Evolutionary conservation across 164 flowering plant species (phyloP).

Genomic region (Cinnamomum chago): DNA sequence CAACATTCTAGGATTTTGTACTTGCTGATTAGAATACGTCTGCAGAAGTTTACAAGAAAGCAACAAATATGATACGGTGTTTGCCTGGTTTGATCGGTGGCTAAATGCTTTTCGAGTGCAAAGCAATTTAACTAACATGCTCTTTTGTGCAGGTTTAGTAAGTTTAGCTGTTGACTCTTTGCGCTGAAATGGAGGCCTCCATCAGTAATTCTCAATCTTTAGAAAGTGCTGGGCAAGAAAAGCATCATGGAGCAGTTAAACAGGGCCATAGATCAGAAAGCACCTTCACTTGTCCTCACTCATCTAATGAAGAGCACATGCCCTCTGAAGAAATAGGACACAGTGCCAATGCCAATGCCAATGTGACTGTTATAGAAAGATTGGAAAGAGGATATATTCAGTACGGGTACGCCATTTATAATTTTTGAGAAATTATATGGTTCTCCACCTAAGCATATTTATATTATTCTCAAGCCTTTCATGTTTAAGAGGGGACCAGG

Average conservation of each 20-base stretch:
- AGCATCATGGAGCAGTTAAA: slow-evolving; percentile 5
- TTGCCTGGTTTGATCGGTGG: slow-evolving; percentile 49
- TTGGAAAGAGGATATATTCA: slow-evolving; percentile 59
- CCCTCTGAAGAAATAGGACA: slow-evolving; percentile 15
- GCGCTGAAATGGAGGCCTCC: slow-evolving; percentile 22
- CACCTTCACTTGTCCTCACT: slow-evolving; percentile 9
- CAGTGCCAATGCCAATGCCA: slow-evolving; percentile 1
- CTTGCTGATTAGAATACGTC: slow-evolving; percentile 55
- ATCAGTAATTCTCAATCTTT: slow-evolving; percentile 12
- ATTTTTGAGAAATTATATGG: background rate
- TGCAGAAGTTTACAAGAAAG: slow-evolving; percentile 44
- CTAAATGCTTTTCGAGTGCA: slow-evolving; percentile 24
- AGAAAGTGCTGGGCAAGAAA: slow-evolving; percentile 17
- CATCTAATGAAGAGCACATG: slow-evolving; percentile 14
- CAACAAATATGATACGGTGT: slow-evolving; percentile 40
- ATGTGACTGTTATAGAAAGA: slow-evolving; percentile 12
- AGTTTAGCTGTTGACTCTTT: slow-evolving; percentile 22
- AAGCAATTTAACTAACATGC: slow-evolving; percentile 25
- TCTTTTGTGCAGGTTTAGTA: slow-evolving; percentile 47
- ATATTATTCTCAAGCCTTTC: background rate
- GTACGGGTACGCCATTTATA: slow-evolving; percentile 50
- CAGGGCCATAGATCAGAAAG: slow-evolving; percentile 9
- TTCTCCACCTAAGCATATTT: background rate
- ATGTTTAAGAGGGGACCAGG: background rate
- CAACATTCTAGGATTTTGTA: slow-evolving; percentile 48